Base-by-base conservation (phyloP, 768 basidiomycete species). In the Mycena alexandri region DNA sequence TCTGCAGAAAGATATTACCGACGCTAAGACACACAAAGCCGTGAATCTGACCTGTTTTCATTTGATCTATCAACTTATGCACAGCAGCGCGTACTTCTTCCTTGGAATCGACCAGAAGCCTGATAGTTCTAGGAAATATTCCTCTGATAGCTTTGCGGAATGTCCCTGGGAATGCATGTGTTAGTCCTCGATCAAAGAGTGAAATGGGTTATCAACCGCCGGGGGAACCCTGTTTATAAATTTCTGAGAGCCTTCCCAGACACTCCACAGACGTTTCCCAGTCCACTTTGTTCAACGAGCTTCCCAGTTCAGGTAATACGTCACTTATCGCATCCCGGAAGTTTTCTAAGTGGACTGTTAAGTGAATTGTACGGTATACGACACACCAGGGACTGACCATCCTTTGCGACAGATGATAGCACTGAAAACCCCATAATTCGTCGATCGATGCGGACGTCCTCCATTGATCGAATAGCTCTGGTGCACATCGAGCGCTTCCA, bases 401-500 rank as follows among this genome's bases (percentile, higher is more conserved):
- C 43, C 50, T 52, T 2, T 19, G 60, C 50, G 17, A 61, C 22
- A 17, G 19, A 51, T 33, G 60, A 41, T 21, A 61, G 21, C 7
- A 34, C 41, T 14, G 43, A 13, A 16, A 38, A 34, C 7, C 60
- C 60, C 24, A 25, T 14, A 5, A 60, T 50, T 41, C 38, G 29
- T 21, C 36, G 24, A 29, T 58, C 58, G 12, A 38, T 13, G 14
- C 29, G 25, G 21, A 17, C 19, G 12, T 52, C 50, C n/a, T 41
- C 50, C 22, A 61, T 29, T 16, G 43, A 43, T 42, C 19, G 60
- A 16, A 61, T 41, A 3, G 50, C 50, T 51, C 33, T 61, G 16
- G 50, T 42, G 12, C 60, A 61, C 38, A 61, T 52, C 9, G 50
- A 42, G 9, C 13, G 13, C 34, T 61, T 61, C 60, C 60, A 52